These are phyloP conservation scores for Thalassiosira ordinaria DNA, from an alignment of 352 stramenopile species.

Conservation along the genomic window DNA sequence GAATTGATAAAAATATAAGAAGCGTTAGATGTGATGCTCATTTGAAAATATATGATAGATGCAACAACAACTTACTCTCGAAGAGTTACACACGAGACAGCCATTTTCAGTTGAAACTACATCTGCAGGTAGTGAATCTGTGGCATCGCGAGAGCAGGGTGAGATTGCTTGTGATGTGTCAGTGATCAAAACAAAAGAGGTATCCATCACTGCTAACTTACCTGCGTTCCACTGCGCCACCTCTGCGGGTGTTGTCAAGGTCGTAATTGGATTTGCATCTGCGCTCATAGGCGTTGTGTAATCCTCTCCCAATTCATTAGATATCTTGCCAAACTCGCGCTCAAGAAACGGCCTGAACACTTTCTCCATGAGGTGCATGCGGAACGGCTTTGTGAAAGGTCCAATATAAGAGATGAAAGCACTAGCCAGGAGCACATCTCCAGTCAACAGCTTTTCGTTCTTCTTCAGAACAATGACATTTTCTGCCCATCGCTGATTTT, in stretches of 20 bases:
- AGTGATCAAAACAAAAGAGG: no score
- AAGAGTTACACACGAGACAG: slow-evolving; percentile 95
- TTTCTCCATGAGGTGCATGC: slow-evolving; percentile 85
- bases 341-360: slow-evolving; percentile 44
- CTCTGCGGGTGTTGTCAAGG: slow-evolving; percentile 95
- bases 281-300: slow-evolving; percentile 92
- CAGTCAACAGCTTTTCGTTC: slow-evolving; percentile 92
- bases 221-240: slow-evolving; percentile 96
- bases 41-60: no score
- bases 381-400: slow-evolving; percentile 93
- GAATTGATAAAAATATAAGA: no score
- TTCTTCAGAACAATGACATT: slow-evolving; percentile 94
- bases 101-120: slow-evolving; percentile 97
- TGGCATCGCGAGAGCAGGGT: no score
- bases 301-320: slow-evolving; percentile 89
- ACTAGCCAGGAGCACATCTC: slow-evolving; percentile 94
- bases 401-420: slow-evolving; percentile 97
- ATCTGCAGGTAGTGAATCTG: slow-evolving; percentile 95
- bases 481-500: slow-evolving; percentile 95
- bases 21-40: no score
- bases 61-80: no score
- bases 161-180: no score
- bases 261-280: slow-evolving; percentile 91
- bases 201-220: no score
- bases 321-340: slow-evolving; percentile 64